phyloP scores from a whole-genome alignment of 345 rosid species.

The Psidium friedrichsthalianum region DNA sequence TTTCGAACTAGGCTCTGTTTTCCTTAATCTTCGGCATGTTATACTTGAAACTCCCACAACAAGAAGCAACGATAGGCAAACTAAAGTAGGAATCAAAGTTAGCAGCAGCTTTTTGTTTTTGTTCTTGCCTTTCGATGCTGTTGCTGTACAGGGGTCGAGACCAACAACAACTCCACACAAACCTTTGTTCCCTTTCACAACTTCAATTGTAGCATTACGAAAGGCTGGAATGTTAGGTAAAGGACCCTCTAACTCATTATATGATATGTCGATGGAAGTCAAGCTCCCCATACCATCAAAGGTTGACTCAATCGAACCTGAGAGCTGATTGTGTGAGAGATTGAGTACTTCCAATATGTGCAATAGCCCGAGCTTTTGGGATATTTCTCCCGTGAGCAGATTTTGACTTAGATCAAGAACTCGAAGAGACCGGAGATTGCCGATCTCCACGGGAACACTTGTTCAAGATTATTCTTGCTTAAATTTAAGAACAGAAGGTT shows the following conservation, averaged over 20 bases:
- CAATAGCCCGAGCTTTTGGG: neutral
- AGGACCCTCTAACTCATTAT: conserved; percentile 13
- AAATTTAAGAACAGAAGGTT: conserved; percentile 8
- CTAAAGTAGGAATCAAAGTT: neutral
- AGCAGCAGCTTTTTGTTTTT: neutral
- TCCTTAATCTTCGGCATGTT: neutral
- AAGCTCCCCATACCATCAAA: neutral
- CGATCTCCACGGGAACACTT: conserved; percentile 5
- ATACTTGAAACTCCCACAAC: neutral
- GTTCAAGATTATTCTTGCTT: conserved; percentile 9
- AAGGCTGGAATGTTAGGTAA: conserved; percentile 13
- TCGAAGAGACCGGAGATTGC: neutral
- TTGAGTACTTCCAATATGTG: neutral
- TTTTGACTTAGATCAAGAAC: neutral
- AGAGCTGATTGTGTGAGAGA: neutral
- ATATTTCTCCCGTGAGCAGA: neutral
- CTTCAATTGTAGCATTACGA: neutral
- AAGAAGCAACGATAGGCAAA: neutral
- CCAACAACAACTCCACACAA: conserved; percentile 5
- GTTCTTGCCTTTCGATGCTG: neutral
- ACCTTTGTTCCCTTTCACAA: neutral
- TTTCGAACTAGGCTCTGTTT: neutral
- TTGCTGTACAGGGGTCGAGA: neutral
- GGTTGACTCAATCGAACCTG: conserved; percentile 5
- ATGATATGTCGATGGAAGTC: conserved; percentile 7